Evolutionary conservation across 768 basidiomycete species (phyloP).

Genomic region (Arthromyces matolae): DNA sequence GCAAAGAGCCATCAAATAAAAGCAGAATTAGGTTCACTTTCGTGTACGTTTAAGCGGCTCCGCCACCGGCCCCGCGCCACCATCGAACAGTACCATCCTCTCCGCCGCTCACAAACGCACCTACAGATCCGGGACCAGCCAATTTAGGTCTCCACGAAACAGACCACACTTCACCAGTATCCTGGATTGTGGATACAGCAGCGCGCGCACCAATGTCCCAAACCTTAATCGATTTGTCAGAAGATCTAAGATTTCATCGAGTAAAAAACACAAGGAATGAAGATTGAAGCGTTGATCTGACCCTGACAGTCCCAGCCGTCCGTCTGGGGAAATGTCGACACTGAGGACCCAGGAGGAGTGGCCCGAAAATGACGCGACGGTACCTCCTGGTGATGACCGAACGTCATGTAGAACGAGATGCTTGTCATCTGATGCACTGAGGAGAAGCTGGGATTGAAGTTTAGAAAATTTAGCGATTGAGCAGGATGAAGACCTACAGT

Average conservation of each 20-base stretch:
- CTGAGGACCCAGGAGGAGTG: conserved; percentile 92
- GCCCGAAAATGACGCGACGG: conserved; percentile 81
- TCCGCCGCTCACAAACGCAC: conserved; percentile 71
- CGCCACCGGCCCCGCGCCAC: conserved; percentile 69
- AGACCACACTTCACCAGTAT: conserved; percentile 79
- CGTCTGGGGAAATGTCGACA: conserved; percentile 78
- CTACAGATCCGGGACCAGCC: conserved; percentile 49
- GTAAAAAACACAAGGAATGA: background rate
- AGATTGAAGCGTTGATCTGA: conserved; percentile 35
- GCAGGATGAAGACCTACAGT: conserved; percentile 50
- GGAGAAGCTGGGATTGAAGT: conserved; percentile 58
- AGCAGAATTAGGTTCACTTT: background rate
- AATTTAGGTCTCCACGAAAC: conserved; percentile 76
- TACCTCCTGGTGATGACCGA: conserved; percentile 70
- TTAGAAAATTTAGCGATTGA: background rate
- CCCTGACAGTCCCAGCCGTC: conserved; percentile 78
- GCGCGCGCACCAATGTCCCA: conserved; percentile 80
- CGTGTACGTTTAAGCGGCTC: conserved; percentile 3
- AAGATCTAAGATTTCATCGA: conserved; percentile 49
- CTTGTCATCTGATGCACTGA: conserved; percentile 92
- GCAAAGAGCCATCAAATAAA: background rate
- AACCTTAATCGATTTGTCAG: conserved; percentile 81
- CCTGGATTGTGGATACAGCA: conserved; percentile 73
- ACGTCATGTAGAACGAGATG: conserved; percentile 89
- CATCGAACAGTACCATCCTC: conserved; percentile 72